Conservation (phyloP, 2,329 filamentous ascomycete species). For the Truncatella angustata region DNA sequence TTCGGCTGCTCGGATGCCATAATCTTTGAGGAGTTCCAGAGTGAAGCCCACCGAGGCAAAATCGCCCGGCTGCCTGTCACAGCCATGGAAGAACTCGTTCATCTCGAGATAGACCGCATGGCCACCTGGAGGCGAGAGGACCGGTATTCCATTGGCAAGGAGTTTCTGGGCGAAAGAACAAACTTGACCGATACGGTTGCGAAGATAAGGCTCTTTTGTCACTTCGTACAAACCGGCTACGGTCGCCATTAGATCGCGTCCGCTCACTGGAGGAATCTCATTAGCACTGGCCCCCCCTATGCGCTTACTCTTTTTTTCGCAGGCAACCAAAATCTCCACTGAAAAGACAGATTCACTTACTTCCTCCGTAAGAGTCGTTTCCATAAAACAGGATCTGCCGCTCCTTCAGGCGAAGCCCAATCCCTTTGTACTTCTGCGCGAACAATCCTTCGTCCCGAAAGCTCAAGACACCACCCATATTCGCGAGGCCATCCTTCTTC, state of each 20-base stretch:
- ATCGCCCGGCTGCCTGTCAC: constrained; percentile 15
- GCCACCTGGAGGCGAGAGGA: constrained; percentile 16
- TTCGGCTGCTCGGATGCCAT: constrained; percentile 17
- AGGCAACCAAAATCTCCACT: too few relatives aligned
- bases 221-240: constrained; percentile 17
- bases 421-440: constrained; percentile 13
- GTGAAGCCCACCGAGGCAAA: constrained; percentile 18
- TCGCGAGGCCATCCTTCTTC: constrained; percentile 24
- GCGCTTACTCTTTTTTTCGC: too few relatives aligned
- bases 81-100: constrained; percentile 19
- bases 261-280: constrained; percentile 14
- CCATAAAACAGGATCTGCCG: constrained; percentile 20
- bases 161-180: constrained; percentile 16
- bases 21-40: constrained; percentile 16
- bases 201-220: constrained; percentile 10
- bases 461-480: constrained; percentile 20
- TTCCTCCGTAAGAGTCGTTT: constrained; percentile 20
- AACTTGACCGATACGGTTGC: constrained; percentile 15
- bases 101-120: constrained; percentile 21
- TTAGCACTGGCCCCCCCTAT: too few relatives aligned
- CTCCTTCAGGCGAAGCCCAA: constrained; percentile 16
- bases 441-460: constrained; percentile 16
- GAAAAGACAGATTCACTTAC: too few relatives aligned
- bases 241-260: constrained; percentile 18
- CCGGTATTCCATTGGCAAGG: constrained; percentile 9